Evolutionary conservation across 23 red algal species (phyloP).

Genomic region (Gracilaria gracilis): DNA sequence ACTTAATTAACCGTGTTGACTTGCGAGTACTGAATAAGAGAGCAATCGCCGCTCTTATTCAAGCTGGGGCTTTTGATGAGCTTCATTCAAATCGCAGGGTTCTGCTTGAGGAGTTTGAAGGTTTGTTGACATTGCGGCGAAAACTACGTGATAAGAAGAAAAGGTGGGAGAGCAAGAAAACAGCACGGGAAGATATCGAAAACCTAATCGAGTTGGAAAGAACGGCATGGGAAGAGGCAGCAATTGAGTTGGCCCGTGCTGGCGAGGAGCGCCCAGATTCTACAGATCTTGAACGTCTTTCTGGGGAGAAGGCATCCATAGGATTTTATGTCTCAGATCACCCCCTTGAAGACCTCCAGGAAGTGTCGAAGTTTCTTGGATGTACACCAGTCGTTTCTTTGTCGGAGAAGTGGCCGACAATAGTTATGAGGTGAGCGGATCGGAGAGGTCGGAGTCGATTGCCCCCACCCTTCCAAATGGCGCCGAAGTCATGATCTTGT

Average conservation of each 20-base stretch:
- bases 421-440: not conserved
- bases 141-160: slow-evolving; percentile 58
- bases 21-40: slow-evolving; percentile 83
- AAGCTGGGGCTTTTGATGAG: slow-evolving; percentile 87
- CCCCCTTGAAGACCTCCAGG: slow-evolving; percentile 57
- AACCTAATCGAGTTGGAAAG: slow-evolving; percentile 29
- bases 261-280: slow-evolving; percentile 42
- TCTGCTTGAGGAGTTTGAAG: slow-evolving; percentile 67
- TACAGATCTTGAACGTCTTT: slow-evolving; percentile 41
- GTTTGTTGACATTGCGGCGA: slow-evolving; percentile 53
- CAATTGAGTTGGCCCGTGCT: slow-evolving; percentile 42
- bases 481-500: slow-evolving; percentile 48
- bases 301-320: slow-evolving; percentile 66
- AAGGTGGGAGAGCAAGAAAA: slow-evolving; percentile 39
- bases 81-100: slow-evolving; percentile 84
- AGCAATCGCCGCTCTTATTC: slow-evolving; percentile 73
- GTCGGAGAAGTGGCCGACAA: slow-evolving; percentile 51
- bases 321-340: slow-evolving; percentile 83
- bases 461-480: slow-evolving; percentile 22
- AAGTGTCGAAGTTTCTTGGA: slow-evolving; percentile 30
- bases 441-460: not conserved
- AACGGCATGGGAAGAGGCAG: slow-evolving; percentile 56
- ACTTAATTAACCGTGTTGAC: slow-evolving; percentile 78
- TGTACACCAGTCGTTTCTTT: slow-evolving; percentile 44
- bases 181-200: slow-evolving; percentile 40